Evolutionary conservation across 2,329 filamentous ascomycete genomes (phyloP).

Genomic region (Juglanconis oblonga): DNA sequence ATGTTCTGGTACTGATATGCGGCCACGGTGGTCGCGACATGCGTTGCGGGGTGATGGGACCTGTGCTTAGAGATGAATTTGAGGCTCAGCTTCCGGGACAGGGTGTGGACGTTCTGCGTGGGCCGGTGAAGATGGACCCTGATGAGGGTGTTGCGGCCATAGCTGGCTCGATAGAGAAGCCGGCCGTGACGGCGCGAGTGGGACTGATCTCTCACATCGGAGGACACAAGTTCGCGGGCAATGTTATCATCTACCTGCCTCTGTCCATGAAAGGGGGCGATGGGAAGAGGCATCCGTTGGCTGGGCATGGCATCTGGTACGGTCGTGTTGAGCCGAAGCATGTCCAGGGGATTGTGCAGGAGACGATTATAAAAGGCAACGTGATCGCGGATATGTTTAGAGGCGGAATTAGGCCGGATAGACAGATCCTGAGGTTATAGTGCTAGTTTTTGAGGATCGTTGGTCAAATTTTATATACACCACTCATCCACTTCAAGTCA

Average conservation of each 20-base stretch:
- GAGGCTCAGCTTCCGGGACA: conserved; percentile 50
- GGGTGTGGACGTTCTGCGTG: conserved; percentile 48
- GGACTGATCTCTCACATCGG: conserved; percentile 77
- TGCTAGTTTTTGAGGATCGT: not conserved
- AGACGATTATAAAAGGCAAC: conserved; percentile 66
- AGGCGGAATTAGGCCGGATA: conserved; percentile 60
- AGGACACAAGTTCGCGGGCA: conserved; percentile 83
- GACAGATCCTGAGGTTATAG: conserved; percentile 51
- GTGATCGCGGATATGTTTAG: conserved; percentile 71
- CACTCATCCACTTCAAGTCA: not conserved
- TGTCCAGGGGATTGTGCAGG: conserved; percentile 70
- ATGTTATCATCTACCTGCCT: conserved; percentile 78
- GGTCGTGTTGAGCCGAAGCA: conserved; percentile 72
- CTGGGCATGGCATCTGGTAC: conserved; percentile 78
- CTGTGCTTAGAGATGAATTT: conserved; percentile 70
- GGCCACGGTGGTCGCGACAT: conserved; percentile 80
- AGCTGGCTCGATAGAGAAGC: conserved; percentile 19
- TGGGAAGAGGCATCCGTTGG: conserved; percentile 53
- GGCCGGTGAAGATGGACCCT: conserved; percentile 39
- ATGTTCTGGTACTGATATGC: conserved; percentile 80
- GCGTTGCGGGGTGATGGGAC: conserved; percentile 79
- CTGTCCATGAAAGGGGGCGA: conserved; percentile 41
- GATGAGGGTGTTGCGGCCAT: conserved; percentile 25
- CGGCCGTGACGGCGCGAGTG: conserved; percentile 50
- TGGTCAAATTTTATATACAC: not conserved